phyloP scores from a whole-genome alignment of 352 stramenopile species.

The Globisporangium paddicum region DNA sequence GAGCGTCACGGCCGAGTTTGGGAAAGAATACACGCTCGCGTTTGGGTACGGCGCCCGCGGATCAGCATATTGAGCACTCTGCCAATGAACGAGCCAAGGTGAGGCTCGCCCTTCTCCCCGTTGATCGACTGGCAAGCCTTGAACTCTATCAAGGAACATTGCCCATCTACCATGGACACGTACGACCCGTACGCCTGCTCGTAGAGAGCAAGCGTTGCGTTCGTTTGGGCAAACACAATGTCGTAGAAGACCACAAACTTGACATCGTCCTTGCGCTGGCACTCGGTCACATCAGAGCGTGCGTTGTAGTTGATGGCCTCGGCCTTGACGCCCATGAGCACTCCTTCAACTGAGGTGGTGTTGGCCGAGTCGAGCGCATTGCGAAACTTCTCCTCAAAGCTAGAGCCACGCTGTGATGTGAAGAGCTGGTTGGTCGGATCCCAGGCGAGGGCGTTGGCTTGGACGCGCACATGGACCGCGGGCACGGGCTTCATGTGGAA shows the following conservation, averaged over 20 bases:
- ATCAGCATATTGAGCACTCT: slow-evolving; percentile 41
- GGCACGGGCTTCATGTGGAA: slow-evolving; percentile 56
- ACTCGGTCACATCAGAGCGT: slow-evolving; percentile 8
- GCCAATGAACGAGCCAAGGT: slow-evolving; percentile 68
- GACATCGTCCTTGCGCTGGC: slow-evolving; percentile 73
- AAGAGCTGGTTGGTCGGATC: slow-evolving; percentile 30
- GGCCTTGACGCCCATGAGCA: slow-evolving; percentile 45
- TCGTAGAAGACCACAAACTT: slow-evolving; percentile 84
- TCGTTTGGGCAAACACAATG: slow-evolving; percentile 67
- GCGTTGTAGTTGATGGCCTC: slow-evolving; percentile 49
- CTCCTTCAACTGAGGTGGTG: slow-evolving; percentile 39
- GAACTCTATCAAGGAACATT: slow-evolving; percentile 48
- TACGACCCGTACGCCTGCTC: slow-evolving; percentile 63
- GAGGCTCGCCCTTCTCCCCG: slow-evolving; percentile 49
- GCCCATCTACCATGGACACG: slow-evolving; percentile 62
- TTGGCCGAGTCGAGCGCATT: slow-evolving; percentile 36
- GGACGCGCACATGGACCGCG: slow-evolving; percentile 57
- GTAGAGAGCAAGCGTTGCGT: slow-evolving; percentile 70
- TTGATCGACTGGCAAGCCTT: slow-evolving; percentile 72
- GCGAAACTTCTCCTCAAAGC: slow-evolving; percentile 26
- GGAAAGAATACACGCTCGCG: slow-evolving; percentile 77
- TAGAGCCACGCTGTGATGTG: slow-evolving; percentile 31
- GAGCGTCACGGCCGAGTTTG: slow-evolving; percentile 47
- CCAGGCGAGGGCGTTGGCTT: slow-evolving; percentile 52
- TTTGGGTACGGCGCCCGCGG: slow-evolving; percentile 61